These are phyloP conservation scores for Jackrogersella multiformis DNA, from an alignment of 495 filamentous ascomycete species.

Conservation along the genomic window DNA sequence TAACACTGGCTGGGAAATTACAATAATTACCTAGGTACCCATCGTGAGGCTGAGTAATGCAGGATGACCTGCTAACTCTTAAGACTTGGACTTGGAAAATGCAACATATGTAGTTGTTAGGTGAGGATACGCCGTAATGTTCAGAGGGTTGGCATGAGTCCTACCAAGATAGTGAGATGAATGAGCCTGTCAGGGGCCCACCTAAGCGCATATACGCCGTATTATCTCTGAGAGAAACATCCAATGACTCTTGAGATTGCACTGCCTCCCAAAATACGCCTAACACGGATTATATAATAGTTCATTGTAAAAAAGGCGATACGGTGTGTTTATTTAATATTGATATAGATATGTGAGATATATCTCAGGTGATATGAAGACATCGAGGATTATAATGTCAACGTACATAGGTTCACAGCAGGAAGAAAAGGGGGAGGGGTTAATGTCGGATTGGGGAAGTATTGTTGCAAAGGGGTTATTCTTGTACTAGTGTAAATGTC, in stretches of 20 bases:
- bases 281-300: background rate
- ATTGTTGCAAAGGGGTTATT: too few species aligned
- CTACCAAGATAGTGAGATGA: background rate
- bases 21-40: background rate
- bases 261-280: background rate
- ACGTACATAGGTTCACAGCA: too few species aligned
- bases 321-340: background rate
- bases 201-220: constrained; percentile 28
- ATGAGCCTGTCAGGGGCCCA: background rate
- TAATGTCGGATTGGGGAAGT: too few species aligned
- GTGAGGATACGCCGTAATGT: constrained; percentile 20
- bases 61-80: background rate
- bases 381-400: too few species aligned
- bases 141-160: background rate
- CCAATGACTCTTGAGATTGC: too few species aligned
- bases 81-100: background rate
- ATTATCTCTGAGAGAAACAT: too few species aligned
- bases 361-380: background rate
- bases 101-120: background rate
- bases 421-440: too few species aligned
- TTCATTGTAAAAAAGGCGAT: background rate
- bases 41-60: constrained; percentile 10
- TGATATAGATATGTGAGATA: background rate
- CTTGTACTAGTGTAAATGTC: too few species aligned
- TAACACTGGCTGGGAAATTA: background rate